Conservation (phyloP, 345 rosid species). For the Punica granatum region DNA sequence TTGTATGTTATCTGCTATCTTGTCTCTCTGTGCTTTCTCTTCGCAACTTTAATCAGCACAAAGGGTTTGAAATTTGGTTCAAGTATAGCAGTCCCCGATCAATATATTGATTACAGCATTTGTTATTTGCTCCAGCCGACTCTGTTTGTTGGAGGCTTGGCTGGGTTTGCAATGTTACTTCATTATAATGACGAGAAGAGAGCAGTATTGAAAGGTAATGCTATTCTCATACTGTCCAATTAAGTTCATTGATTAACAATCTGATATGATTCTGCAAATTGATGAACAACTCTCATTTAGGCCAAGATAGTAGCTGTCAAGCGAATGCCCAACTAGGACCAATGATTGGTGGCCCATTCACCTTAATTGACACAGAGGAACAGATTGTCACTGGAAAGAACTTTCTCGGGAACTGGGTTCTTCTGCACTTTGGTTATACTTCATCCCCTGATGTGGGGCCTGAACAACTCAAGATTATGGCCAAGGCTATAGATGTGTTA, state of each 20-base stretch:
- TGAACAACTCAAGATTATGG: conserved; percentile 56
- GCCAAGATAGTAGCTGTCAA: conserved; percentile 21
- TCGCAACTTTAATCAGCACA: not conserved
- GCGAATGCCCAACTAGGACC: conserved; percentile 41
- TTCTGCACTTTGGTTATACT: conserved; percentile 85
- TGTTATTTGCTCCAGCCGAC: conserved; percentile 46
- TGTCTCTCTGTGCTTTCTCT: conserved; percentile 8
- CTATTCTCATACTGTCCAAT: not conserved
- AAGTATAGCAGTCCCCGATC: not conserved
- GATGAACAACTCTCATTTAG: conserved; percentile 18
- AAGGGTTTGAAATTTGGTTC: not conserved
- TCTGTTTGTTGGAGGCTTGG: conserved; percentile 41
- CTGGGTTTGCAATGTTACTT: conserved; percentile 44
- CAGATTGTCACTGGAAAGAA: conserved; percentile 42
- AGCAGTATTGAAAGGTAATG: conserved; percentile 52
- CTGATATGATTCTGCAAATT: not conserved
- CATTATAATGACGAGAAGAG: conserved; percentile 85
- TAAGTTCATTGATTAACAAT: not conserved
- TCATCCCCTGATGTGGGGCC: conserved; percentile 94
- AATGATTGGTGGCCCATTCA: conserved; percentile 72
- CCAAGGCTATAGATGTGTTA: conserved; percentile 50
- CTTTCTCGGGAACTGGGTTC: conserved; percentile 71
- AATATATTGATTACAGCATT: not conserved
- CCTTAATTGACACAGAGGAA: conserved; percentile 48
- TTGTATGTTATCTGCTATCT: conserved; percentile 33